Conservation (phyloP, 1,284 basidiomycete species). For the Tremellales sp. region DNA sequence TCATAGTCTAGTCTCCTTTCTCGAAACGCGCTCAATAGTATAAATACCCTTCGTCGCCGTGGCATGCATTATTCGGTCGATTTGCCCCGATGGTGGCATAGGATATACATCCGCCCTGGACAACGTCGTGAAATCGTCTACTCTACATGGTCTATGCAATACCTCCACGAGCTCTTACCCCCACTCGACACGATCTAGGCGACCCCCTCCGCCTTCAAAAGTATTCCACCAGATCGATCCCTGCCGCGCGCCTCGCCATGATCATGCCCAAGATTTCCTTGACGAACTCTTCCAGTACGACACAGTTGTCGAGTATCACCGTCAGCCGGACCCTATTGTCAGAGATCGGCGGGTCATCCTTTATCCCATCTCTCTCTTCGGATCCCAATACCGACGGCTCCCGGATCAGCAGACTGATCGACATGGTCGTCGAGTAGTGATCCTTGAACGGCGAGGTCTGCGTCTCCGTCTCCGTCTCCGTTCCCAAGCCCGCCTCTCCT, state of each 20-base stretch:
- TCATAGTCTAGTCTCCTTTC: no score
- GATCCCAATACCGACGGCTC: conserved; percentile 50
- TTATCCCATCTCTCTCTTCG: conserved; percentile 57
- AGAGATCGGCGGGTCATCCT: conserved; percentile 16
- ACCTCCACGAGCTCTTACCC: no score
- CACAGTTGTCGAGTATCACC: conserved; percentile 75
- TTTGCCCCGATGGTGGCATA: no score
- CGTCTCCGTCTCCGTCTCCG: conserved; percentile 27
- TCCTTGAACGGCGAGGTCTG: conserved; percentile 72
- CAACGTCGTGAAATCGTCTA: neutral
- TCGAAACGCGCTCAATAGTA: no score
- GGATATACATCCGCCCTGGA: no score
- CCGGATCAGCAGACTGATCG: conserved; percentile 61
- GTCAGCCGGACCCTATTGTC: conserved; percentile 16
- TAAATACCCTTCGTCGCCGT: no score
- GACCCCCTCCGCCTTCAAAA: conserved; percentile 11
- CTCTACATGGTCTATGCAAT: neutral
- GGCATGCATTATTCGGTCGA: no score
- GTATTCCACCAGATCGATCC: conserved; percentile 63
- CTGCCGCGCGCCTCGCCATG: conserved; percentile 75
- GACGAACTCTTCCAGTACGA: conserved; percentile 90
- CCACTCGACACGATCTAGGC: no score
- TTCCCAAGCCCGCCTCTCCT: conserved; percentile 27
- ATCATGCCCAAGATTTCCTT: conserved; percentile 89
- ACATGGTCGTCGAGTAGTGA: conserved; percentile 75